Evolutionary conservation across 352 stramenopile species (phyloP).

Genomic region (Thraustochytrium sp.): DNA sequence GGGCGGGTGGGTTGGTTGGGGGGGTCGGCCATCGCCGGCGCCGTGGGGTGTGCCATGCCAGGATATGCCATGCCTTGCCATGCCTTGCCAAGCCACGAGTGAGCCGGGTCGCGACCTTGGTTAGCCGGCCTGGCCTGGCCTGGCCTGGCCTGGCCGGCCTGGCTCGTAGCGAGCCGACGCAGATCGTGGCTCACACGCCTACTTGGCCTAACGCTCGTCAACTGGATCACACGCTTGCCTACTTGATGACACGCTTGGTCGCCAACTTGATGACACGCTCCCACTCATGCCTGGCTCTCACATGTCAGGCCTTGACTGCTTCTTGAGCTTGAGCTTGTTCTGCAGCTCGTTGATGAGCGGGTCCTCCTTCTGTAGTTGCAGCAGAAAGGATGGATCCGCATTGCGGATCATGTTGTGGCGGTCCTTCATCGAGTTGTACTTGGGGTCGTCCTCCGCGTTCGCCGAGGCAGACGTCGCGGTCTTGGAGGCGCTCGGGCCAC

Average conservation of each 20-base stretch:
- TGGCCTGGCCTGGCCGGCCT: too few relatives aligned
- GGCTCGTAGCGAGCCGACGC: too few relatives aligned
- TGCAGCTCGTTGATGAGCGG: constrained; percentile 31
- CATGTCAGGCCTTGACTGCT: background rate
- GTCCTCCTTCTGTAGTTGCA: constrained; percentile 25
- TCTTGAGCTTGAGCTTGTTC: background rate
- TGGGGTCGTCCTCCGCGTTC: background rate
- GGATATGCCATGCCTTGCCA: too few relatives aligned
- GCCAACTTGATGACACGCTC: background rate
- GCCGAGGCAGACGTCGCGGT: background rate
- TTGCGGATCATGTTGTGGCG: background rate
- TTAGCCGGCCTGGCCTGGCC: too few relatives aligned
- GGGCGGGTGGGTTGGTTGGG: too few relatives aligned
- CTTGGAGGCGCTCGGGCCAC: too few relatives aligned
- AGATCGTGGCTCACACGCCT: too few relatives aligned
- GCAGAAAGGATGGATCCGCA: background rate
- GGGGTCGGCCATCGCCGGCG: too few relatives aligned
- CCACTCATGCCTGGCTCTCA: background rate
- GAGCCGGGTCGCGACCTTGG: too few relatives aligned
- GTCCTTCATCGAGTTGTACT: constrained; percentile 39
- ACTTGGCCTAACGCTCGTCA: too few relatives aligned
- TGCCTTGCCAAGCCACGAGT: too few relatives aligned
- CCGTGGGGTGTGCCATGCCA: too few relatives aligned
- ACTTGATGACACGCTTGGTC: background rate
- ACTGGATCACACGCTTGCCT: background rate